Evolutionary conservation across 345 rosid genomes (phyloP), one percentile per base, ranked within the genome.

Genomic region (Eucalyptus sp.): DNA sequence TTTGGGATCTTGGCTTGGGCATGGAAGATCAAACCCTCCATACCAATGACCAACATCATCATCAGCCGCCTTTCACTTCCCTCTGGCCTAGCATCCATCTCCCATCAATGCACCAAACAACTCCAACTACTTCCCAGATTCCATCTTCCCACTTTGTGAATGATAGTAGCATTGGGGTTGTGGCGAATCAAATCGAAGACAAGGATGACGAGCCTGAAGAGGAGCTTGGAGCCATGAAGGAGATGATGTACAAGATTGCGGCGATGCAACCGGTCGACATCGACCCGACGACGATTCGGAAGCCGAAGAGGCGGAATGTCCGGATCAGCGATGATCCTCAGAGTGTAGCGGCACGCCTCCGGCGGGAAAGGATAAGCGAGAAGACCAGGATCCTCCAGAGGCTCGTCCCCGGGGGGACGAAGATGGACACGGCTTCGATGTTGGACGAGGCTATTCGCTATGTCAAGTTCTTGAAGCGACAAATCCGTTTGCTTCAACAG

Each of bases 391-490:
- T 97, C 85, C 95, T 98, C 4, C 99, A 97, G 87, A 92, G 99
- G 88, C 97, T 97, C 5, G 99, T 98, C 52, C 99, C 99, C 3
- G 99, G 99, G 8, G 99, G 99, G 15, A 97, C 95, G 17, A 98
- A 97, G 90, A 92, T 98, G 96, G 99, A 98, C 94, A 97, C 99
- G 1, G 99, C 99, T 22, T 96, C 99, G 41, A 98, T 98, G 99
- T 94, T 98, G 1, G 99, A 96, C 3, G 99, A 98, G 92, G 99
- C 99, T 20, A 94, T 96, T 87, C 94, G 97, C 37, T 98, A 98
- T 84, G 98, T 96, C 86, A 98, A 96, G 95, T 98, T 97, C 97
- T 92, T 98, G 93, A 97, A 96, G 89, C 92, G 96, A 86, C 98
- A 97, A 90, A 96, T 98, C 90, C 96, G 97, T 27, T 25, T 93